Evolutionary conservation across 768 basidiomycete species (phyloP).

Genomic region (Tylopilus balloui): DNA sequence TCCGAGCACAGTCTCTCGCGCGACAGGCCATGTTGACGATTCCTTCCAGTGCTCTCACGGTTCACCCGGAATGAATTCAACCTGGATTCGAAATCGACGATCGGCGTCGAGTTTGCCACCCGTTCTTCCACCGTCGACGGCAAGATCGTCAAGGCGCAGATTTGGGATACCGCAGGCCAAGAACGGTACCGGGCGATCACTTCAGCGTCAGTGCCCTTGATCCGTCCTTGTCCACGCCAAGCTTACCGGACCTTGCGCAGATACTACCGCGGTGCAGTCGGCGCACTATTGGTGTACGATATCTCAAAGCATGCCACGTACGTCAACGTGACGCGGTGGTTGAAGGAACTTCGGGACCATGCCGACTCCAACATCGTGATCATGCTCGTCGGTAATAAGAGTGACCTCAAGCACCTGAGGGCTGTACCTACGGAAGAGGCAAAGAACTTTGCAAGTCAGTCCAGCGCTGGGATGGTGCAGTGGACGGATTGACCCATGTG

Average conservation of each 20-base stretch:
- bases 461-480: conserved; percentile 22
- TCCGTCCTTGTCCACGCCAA: too few species aligned
- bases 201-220: conserved; percentile 62
- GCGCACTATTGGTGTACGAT: conserved; percentile 90
- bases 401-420: conserved; percentile 95
- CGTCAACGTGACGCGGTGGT: conserved; percentile 90
- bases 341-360: conserved; percentile 95
- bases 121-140: conserved; percentile 92
- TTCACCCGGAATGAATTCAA: conserved; percentile 99
- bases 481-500: conserved; percentile 2
- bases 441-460: conserved; percentile 77
- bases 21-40: conserved; percentile 2
- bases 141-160: conserved; percentile 96
- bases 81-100: conserved; percentile 97
- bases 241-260: conserved; percentile 36
- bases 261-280: conserved; percentile 96
- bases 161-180: conserved; percentile 99
- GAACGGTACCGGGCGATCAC: conserved; percentile 98
- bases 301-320: conserved; percentile 94
- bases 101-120: conserved; percentile 98
- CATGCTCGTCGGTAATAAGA: conserved; percentile 98
- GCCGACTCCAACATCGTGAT: conserved; percentile 92
- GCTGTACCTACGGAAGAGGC: conserved; percentile 98
- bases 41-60: conserved; percentile 83
- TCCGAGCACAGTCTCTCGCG: not conserved